Conservation (phyloP, 2,329 filamentous ascomycete species). For the Aspergillus arachidicola region DNA sequence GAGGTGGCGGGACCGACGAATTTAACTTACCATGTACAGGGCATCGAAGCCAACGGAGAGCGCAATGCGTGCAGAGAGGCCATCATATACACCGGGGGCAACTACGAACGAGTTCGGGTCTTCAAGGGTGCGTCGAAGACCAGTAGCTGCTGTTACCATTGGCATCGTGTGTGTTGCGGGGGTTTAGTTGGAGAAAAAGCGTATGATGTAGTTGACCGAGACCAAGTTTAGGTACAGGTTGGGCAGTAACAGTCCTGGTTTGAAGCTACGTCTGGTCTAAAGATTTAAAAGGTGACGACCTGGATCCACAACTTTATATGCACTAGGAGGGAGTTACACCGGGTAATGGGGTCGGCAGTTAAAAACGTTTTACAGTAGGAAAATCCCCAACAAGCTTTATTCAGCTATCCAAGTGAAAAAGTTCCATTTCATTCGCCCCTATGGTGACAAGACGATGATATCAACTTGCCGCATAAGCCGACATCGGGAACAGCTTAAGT, state of each 20-base stretch:
- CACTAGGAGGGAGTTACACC: background rate
- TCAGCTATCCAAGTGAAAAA: background rate
- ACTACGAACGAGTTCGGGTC: slow-evolving; percentile 44
- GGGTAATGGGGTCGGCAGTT: background rate
- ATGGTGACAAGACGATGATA: background rate
- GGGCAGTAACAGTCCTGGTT: background rate
- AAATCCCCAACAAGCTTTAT: background rate
- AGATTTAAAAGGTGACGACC: too few relatives aligned
- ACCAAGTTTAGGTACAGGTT: background rate
- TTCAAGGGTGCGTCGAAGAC: slow-evolving; percentile 35
- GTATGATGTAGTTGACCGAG: background rate
- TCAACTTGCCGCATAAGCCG: background rate
- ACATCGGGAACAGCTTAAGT: slow-evolving; percentile 12
- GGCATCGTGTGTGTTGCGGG: slow-evolving; percentile 23
- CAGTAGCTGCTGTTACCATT: slow-evolving; percentile 31
- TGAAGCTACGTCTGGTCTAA: background rate
- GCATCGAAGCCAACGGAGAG: slow-evolving; percentile 52
- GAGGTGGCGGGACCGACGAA: background rate
- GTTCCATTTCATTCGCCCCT: too few relatives aligned
- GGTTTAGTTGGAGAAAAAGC: background rate
- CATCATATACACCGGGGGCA: slow-evolving; percentile 56
- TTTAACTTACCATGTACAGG: slow-evolving; percentile 52
- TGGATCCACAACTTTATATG: background rate
- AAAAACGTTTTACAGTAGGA: too few relatives aligned
- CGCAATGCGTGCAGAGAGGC: slow-evolving; percentile 53